Evolutionary conservation across 1,284 basidiomycete species (phyloP), one percentile per base, ranked within the genome.

Genomic region (Anthracocystis setariae): DNA sequence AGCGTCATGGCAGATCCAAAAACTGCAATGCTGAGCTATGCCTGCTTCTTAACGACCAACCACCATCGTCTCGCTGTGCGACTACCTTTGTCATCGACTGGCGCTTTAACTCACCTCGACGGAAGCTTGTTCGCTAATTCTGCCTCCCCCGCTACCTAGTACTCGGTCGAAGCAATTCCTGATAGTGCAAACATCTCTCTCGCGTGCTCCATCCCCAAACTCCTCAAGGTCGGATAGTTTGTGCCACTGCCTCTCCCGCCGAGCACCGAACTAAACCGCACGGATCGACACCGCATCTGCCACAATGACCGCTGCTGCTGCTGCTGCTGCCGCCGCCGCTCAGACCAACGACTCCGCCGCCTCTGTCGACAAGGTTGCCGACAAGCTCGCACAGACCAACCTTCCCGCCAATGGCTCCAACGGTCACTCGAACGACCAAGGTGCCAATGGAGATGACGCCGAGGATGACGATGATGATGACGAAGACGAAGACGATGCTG

Each of bases 391-490:
- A 7, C 38, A 54, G 20, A 73, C 59, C 48, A 56, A 46, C 24
- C 52, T 67, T 17, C 48, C 69, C 20, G 55, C 63, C 46, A 66
- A 65, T 44, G 58, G 62, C 25, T 40, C 40, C 46, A 62, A 59
- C 29, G 64, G 58, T 23, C 45, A 62, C 46, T 38, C 53, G 43
- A 72, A 58, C 44, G 46, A 49, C 15, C 24, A 58, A 46, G 49
- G 52, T 25, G 49, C 52, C 33, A 46, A 63, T 35, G 61, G 58
- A 18, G 61, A 64, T 8, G 73, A 78, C 18, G 78, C 68, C 8
- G 70, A 74, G 7, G 67, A 69, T 18, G 74, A 70, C 25, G 78
- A 78, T 18, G 77, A 67, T 1, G 78, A 68, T 2, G 65, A 46
- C 20, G 65, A 46, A 1, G 65, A 46, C 24, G 62, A 46, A 1